Percentiles rank a stretch among this genome's conserved stretches.
Conservation (phyloP, 306 rosid species). For the Begonia loranthoides region DNA sequence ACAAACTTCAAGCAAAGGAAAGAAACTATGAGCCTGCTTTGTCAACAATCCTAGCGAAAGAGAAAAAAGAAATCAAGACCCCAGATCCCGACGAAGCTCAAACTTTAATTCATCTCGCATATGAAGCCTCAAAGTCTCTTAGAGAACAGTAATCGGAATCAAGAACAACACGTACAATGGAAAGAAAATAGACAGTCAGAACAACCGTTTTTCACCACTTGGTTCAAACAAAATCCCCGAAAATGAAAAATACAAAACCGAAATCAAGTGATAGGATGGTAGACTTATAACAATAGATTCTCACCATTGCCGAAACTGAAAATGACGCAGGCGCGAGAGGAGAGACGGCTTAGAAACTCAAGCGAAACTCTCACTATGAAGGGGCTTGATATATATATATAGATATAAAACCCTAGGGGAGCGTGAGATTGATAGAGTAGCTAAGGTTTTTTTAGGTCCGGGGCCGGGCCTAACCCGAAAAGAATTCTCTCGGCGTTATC, state of each 20-base stretch:
- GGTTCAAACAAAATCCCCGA: neutral
- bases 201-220: neutral
- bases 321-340: neutral
- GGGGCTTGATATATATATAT: slow-evolving; percentile 1
- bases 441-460: too few relatives aligned
- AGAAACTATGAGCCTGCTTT: too few relatives aligned
- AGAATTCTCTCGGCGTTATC: too few relatives aligned
- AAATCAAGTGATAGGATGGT: neutral
- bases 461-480: too few relatives aligned
- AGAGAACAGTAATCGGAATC: neutral
- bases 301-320: slow-evolving; percentile 8
- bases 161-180: neutral
- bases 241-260: neutral
- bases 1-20: too few relatives aligned
- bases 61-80: too few relatives aligned
- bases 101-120: too few relatives aligned
- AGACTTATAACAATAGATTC: neutral
- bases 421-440: too few relatives aligned
- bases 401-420: neutral
- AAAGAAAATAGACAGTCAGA: neutral
- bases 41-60: too few relatives aligned
- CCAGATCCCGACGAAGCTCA: too few relatives aligned
- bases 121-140: too few relatives aligned
- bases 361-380: neutral
- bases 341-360: slow-evolving; percentile 1